These are phyloP conservation scores for Serendipita vermifera DNA, from an alignment of 768 basidiomycete genomes.

Conservation along the genomic window DNA sequence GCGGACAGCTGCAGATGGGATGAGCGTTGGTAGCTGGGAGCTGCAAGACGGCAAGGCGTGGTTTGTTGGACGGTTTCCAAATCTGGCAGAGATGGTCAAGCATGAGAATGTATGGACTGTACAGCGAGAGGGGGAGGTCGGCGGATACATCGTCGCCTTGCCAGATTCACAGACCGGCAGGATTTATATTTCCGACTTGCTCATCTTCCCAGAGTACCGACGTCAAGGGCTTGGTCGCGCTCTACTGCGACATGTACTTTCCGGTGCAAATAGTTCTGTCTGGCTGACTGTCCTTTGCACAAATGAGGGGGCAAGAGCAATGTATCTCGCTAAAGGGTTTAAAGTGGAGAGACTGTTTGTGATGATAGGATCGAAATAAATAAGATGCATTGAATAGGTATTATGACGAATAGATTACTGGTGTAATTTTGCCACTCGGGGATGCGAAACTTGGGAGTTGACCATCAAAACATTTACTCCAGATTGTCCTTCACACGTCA, in stretches of 20 bases:
- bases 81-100: not conserved
- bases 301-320: not conserved
- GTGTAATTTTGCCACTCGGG: no score
- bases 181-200: not conserved
- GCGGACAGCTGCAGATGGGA: no score
- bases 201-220: not conserved
- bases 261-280: no score
- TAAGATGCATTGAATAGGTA: not conserved
- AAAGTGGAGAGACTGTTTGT: no score
- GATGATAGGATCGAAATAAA: no score
- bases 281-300: constrained; percentile 1
- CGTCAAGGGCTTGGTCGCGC: not conserved
- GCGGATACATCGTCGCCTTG: not conserved
- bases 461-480: no score
- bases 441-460: no score
- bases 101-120: not conserved
- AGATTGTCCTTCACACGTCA: no score
- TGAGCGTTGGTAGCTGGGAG: no score
- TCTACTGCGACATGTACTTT: no score
- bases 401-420: not conserved
- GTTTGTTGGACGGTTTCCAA: not conserved
- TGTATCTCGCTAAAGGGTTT: not conserved
- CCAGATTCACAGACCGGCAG: not conserved
- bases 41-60: not conserved
- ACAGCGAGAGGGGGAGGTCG: not conserved